phyloP scores from a whole-genome alignment of 306 rosid genomes.

The Oemleria cerasiformis region DNA sequence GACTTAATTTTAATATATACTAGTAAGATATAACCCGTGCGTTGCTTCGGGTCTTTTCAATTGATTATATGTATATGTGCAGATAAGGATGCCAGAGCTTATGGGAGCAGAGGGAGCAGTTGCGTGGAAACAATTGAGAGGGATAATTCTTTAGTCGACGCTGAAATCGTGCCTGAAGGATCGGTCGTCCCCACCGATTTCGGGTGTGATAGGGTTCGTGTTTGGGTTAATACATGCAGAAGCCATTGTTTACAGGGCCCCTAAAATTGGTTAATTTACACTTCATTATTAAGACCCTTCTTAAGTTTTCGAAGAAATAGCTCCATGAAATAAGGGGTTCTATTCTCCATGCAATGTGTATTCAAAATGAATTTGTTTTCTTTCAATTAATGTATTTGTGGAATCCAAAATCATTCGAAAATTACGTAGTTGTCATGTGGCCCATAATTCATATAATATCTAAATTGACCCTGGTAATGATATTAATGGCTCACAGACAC shows the following conservation, averaged over 20 bases:
- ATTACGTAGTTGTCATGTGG: too few relatives aligned
- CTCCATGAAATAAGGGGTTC: neutral
- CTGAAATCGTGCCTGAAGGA: slow-evolving; percentile 2
- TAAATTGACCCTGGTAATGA: too few relatives aligned
- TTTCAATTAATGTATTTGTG: neutral
- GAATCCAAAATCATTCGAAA: too few relatives aligned
- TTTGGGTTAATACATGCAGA: slow-evolving; percentile 10
- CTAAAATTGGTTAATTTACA: slow-evolving; percentile 33
- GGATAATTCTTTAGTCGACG: slow-evolving; percentile 39
- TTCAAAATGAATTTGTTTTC: too few relatives aligned
- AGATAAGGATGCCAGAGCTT: slow-evolving; percentile 52
- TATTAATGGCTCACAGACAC: too few relatives aligned
- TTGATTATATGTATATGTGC: too few relatives aligned
- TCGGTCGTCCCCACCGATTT: neutral
- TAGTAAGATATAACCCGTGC: too few relatives aligned
- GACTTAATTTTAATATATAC: neutral
- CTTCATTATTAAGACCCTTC: neutral
- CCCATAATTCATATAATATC: too few relatives aligned
- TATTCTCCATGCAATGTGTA: neutral
- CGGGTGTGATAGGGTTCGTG: neutral
- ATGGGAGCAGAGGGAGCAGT: slow-evolving; percentile 39
- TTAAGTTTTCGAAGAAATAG: neutral
- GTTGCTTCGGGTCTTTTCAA: too few relatives aligned
- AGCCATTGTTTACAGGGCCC: slow-evolving; percentile 31
- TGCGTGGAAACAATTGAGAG: slow-evolving; percentile 34